Base-by-base conservation (phyloP, 805 yeast genomes). In the Candida taoyuanica region DNA sequence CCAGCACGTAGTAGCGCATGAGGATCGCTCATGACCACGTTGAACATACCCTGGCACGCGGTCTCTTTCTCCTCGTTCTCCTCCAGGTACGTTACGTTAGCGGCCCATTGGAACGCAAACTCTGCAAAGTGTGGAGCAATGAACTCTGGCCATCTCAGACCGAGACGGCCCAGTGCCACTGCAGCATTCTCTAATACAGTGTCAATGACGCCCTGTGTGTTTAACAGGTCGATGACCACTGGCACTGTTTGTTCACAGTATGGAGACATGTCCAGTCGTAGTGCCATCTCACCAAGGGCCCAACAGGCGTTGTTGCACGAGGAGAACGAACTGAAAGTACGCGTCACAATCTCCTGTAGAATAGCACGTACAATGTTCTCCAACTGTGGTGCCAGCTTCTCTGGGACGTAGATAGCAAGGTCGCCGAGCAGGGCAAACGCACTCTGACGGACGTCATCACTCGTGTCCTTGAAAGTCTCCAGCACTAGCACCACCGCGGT, bases 401-500 rank as follows among this genome's bases (percentile, higher is more conserved):
- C 34, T 23, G 56, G 52, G 48, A 76, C 65, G 57, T 60, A 71
- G 46, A 80, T 86, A 8, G 89, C 84, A 60, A 93, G 70, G 60
- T 93, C 98, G 19, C 98, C 98, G 14, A 91, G 56, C 23, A 93
- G 64, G 0, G 98, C 97, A 64, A 80, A 87, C 0, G 91, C 86
- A 42, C 87, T 77, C 62, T 93, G 98, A 47, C 97, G 74, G n/a
- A 93, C 96, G 59, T 93, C 98, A 45, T 78, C 79, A 18, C 71
- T 74, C 5, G 76, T 73, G 58, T 87, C 95, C 46, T 80, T 82
- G 47, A 87, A 71, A 55, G 94, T 82, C 32, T 75, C 68, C 21
- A 84, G 52, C 40, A 89, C 56, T 34, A 88, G 64, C 26, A 74
- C 78, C 65, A 85, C 70, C 40, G 89, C 55, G 23, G 69, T 58